Evolutionary conservation across 345 rosid genomes (phyloP), one percentile per base, ranked within the genome.

Genomic region (Schrenkiella parvula): DNA sequence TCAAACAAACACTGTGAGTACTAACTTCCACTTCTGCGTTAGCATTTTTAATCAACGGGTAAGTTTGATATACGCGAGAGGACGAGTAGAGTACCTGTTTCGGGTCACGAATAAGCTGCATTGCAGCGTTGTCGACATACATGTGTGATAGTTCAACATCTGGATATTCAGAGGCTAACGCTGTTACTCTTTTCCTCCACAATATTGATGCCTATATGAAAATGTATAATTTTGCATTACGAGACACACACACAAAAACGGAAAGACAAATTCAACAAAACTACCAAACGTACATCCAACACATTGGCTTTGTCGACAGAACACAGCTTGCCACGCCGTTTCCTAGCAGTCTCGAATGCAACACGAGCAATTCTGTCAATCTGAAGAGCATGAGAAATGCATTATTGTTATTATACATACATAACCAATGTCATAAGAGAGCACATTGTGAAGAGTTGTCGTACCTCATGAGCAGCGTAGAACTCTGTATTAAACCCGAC

Each of bases 121-220:
- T 93, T 6, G 96, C 95, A 1, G 98, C 97, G 73, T 93, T 93
- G 64, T 93, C 98, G 13, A 93, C 98, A 52, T 93, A 91, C 97
- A 93, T 91, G 72, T 93, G 98, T 42, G 97, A 83, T 48, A 93
- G 87, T 75, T 91, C 95, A 72, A 91, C 88, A 76, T 93, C 97
- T 46, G 97, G 95, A 85, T 91, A 91, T 71, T 89, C 96, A 52
- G 83, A 64, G 53, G 98, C 92, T 57, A 91, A 72, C 25, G 84
- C 87, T 11, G 66, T 85, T 26, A 93, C 88, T 83, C 87, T 82
- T 73, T 82, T 84, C 80, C 97, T 87, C 98, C 98, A 93, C 64
- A 93, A 74, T 81, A 90, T 89, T n/a, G 97, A 93, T 66, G 93
- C 98, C 96, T 92, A 65, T 11, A 64, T 25, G 58, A 55, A 2